A percentile compares a stretch with the other conserved stretches of the same genome.
phyloP scores from a whole-genome alignment of 768 basidiomycete species.

The Rhodotorula graminis region DNA sequence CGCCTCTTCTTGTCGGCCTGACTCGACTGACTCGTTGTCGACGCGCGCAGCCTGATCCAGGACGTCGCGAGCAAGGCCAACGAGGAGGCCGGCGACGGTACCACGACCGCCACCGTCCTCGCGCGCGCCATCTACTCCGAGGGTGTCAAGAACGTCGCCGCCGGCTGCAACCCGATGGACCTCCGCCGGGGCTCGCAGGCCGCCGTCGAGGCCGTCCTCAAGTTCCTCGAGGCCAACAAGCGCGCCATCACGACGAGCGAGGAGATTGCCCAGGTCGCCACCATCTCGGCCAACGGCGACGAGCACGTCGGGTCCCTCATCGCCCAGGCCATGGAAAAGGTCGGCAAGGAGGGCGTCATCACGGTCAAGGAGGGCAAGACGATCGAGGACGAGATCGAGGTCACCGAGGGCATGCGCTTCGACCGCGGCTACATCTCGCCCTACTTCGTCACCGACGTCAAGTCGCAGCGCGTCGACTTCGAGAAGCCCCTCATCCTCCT shows the following conservation, averaged over 20 bases:
- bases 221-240: constrained; percentile 79
- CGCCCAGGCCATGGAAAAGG: constrained; percentile 98
- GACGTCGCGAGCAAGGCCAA: constrained; percentile 51
- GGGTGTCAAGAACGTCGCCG: constrained; percentile 98
- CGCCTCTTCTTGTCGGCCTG: not conserved
- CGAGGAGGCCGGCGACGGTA: constrained; percentile 94
- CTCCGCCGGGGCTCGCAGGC: constrained; percentile 96
- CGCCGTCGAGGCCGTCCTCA: constrained; percentile 89
- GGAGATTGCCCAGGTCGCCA: constrained; percentile 90
- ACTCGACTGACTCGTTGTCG: not conserved
- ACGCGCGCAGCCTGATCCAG: constrained; percentile 29
- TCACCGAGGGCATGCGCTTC: constrained; percentile 99
- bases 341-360: constrained; percentile 99
- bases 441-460: constrained; percentile 98
- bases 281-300: constrained; percentile 79
- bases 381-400: constrained; percentile 97
- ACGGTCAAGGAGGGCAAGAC: constrained; percentile 98
- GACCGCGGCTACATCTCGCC: constrained; percentile 95
- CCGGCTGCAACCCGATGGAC: constrained; percentile 99
- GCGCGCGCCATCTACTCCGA: constrained; percentile 96
- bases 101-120: constrained; percentile 94
- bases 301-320: constrained; percentile 86
- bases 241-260: constrained; percentile 93
- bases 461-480: constrained; percentile 64
- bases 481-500: constrained; percentile 93